Evolutionary conservation across 257 asterid genomes (phyloP), one percentile per base, ranked within the genome.

Genomic region (Gynochthodes officinalis): DNA sequence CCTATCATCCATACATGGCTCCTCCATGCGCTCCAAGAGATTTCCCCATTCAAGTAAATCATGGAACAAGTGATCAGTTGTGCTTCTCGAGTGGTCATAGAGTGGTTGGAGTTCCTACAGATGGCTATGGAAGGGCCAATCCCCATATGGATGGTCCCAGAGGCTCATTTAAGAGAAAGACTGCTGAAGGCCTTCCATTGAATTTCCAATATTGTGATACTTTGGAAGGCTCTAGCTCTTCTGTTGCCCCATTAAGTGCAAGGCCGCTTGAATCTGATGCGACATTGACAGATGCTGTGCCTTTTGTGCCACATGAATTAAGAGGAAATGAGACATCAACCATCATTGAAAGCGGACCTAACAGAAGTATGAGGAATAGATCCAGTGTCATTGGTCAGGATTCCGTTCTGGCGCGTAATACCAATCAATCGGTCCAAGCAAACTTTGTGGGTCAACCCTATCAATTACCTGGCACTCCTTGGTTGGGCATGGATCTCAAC

Each of bases 211-310:
- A 72, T 69, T 73, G 53, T 55, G 75, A 73, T 81, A 67, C 85
- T 73, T 72, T 79, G 37, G 91, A 78, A 2, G 93, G 90, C 55
- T 78, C 93, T 62, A 86, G 93, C 79, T 87, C 90, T 76, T 83
- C 96, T 32, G 81, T 82, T 71, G 55, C 70, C 67, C 84, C 82
- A 7, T 15, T 63, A 73, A 75, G 66, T 65, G 73, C 76, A 33
- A 39, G 77, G 71, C 80, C 80, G 9, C 69, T 75, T 37, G 92
- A 82, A 73, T 77, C 85, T 18, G 86, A 86, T 64, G 54, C 57
- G 76, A 57, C 81, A 37, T 39, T 43, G 42, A 60, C 59, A 21
- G 89, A 83, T 75, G 40, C 82, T 42, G 72, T 72, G 28, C 77
- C 75, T 27, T 80, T 81, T 73, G 44, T 48, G 42, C 84, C 78